phyloP scores from a whole-genome alignment of 805 yeast species.

The Metschnikowia arizonensis region DNA sequence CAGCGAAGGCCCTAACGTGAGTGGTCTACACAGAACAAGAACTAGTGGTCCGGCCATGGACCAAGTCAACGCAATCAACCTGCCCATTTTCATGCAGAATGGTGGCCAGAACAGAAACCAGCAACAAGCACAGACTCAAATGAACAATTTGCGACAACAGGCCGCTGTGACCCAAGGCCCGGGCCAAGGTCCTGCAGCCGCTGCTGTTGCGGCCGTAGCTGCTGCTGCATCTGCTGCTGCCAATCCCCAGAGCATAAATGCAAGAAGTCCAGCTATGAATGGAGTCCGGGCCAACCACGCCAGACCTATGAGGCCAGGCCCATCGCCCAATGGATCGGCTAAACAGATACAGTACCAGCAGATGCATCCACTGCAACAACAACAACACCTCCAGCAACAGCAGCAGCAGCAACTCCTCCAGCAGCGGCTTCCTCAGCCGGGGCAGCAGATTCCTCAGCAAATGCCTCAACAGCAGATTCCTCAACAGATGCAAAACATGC shows the following conservation, averaged over 20 bases:
- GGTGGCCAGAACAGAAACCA: slow-evolving; percentile 32
- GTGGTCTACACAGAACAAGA: neutral
- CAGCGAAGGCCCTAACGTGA: neutral
- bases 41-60: slow-evolving; percentile 13
- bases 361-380: slow-evolving; percentile 9
- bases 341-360: slow-evolving; percentile 8
- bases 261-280: slow-evolving; percentile 10
- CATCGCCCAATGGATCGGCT: neutral
- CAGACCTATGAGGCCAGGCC: slow-evolving; percentile 9
- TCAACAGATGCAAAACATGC: slow-evolving; percentile 6
- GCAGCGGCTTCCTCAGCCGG: slow-evolving; percentile 6
- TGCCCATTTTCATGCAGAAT: slow-evolving; percentile 27
- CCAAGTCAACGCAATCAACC: slow-evolving; percentile 20
- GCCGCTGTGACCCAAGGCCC: slow-evolving; percentile 29
- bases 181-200: slow-evolving; percentile 13
- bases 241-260: slow-evolving; percentile 7
- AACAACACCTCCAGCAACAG: slow-evolving; percentile 6
- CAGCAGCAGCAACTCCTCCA: slow-evolving; percentile 8
- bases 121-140: slow-evolving; percentile 47
- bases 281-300: slow-evolving; percentile 8
- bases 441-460: slow-evolving; percentile 1
- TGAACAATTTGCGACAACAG: slow-evolving; percentile 49
- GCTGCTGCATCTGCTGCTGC: slow-evolving; percentile 12
- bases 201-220: slow-evolving; percentile 11
- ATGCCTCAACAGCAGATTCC: slow-evolving; percentile 9